phyloP scores from a whole-genome alignment of 257 asterid species.

The Solanum piurae region DNA sequence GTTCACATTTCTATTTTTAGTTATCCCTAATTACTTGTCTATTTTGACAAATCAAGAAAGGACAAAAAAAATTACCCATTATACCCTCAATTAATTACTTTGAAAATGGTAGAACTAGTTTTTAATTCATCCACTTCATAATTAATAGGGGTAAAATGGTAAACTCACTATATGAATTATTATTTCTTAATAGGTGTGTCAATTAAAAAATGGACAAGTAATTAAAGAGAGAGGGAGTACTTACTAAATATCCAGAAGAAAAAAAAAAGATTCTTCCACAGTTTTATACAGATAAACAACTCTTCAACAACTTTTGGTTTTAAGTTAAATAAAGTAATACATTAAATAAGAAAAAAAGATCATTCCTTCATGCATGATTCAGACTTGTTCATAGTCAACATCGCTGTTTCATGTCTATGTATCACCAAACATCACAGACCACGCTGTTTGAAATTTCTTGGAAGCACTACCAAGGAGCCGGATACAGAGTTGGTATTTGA shows the following conservation, averaged over 20 bases:
- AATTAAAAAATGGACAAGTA: too few relatives aligned
- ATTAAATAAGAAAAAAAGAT: background rate
- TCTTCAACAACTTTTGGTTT: background rate
- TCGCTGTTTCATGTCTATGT: conserved; percentile 3
- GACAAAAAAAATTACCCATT: too few relatives aligned
- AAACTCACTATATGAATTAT: too few relatives aligned
- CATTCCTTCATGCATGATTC: conserved; percentile 13
- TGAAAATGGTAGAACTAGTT: too few relatives aligned
- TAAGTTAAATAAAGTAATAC: background rate
- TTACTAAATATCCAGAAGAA: background rate
- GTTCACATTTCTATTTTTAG: too few relatives aligned
- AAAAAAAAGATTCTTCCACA: background rate
- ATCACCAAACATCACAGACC: conserved; percentile 13
- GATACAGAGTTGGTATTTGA: accelerated
- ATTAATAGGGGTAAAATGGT: too few relatives aligned
- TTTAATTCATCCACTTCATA: too few relatives aligned
- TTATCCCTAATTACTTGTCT: too few relatives aligned
- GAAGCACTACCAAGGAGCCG: background rate
- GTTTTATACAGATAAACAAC: conserved; percentile 1
- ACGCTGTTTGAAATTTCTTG: conserved; percentile 25
- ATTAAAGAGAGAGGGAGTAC: too few relatives aligned
- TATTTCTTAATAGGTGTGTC: too few relatives aligned
- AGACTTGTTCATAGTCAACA: conserved; percentile 22
- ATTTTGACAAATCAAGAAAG: too few relatives aligned
- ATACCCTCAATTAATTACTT: too few relatives aligned